Evolutionary conservation across 2,329 filamentous ascomycete species (phyloP).

Genomic region (Claviceps pazoutovae): DNA sequence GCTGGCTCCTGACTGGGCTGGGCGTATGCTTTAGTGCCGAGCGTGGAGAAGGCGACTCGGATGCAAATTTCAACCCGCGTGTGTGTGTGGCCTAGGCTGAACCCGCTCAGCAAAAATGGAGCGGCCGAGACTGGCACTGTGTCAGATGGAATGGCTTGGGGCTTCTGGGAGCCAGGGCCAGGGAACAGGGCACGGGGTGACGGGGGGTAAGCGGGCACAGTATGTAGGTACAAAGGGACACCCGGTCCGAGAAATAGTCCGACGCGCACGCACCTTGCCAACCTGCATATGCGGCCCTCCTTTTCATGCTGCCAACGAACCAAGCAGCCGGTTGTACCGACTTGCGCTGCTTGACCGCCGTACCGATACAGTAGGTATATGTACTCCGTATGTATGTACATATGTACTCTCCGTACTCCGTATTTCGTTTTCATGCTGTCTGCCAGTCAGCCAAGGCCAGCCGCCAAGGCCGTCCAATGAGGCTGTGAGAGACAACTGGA

Average conservation of each 20-base stretch:
- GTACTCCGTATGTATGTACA: neutral
- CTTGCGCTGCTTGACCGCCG: neutral
- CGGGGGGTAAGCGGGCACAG: neutral
- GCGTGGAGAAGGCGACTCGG: neutral
- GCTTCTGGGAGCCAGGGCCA: neutral
- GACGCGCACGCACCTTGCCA: neutral
- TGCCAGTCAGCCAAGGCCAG: neutral
- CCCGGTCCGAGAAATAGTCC: neutral
- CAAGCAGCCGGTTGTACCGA: neutral
- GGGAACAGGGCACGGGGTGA: neutral
- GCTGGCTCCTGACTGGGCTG: neutral
- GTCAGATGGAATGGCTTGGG: neutral
- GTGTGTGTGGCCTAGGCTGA: neutral
- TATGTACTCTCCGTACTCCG: neutral
- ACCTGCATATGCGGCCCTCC: neutral
- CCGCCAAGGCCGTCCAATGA: neutral
- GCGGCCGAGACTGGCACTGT: conserved; percentile 2
- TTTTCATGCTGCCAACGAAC: neutral
- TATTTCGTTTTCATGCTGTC: neutral
- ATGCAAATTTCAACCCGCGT: neutral
- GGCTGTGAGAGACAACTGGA: neutral
- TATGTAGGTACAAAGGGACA: neutral
- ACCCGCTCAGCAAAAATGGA: neutral
- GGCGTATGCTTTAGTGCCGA: neutral
- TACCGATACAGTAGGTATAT: neutral